Evolutionary conservation across 2,329 filamentous ascomycete genomes (phyloP), one percentile per base, ranked within the genome.

Genomic region (Ilyonectria mors-panacis): DNA sequence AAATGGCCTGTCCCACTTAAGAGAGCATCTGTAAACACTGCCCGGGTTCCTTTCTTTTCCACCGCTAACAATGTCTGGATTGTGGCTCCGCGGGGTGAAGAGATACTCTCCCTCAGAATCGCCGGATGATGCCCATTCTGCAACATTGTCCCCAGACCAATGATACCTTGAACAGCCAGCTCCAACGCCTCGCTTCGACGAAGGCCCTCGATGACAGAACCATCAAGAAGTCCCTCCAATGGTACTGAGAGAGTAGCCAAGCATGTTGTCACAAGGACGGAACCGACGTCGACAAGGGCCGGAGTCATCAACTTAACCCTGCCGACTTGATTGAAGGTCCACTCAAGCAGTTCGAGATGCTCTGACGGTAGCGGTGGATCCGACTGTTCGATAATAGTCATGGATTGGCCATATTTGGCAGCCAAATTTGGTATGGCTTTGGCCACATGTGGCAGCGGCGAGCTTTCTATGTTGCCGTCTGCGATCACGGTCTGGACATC

Each of bases 361-460:
- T 12, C 3, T 2, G 44, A 13, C 2, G 57, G 51, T 4, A 65
- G 51, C 6, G 39, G 21, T 6, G 42, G 50, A n/a, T 28, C 33
- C 2, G 48, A 48, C 33, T 47, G 37, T 42, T 63, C 59, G 7
- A 63, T 55, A 10, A 63, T 50, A 17, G 65, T 67, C 47, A 63
- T 67, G 13, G 65, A 67, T 28, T n/a, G n/a, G n/a, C n/a, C n/a
- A n/a, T n/a, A n/a, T n/a, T n/a, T n/a, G n/a, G n/a, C 65, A 3
- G 65, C 65, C 2, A 67, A 17, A 28, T 63, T 67, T 2, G 65
- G 65, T 8, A 63, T 55, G 8, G 59, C 65, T 10, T 63, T 67
- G 17, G 33, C 47, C 23, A 67, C 26, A 13, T 63, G 19, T 1
- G 54, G 48, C 15, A 45, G 21, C n/a, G n/a, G n/a, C n/a, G n/a